phyloP scores from a whole-genome alignment of 2,329 filamentous ascomycete species.

The Magnaporthiopsis incrustans region DNA sequence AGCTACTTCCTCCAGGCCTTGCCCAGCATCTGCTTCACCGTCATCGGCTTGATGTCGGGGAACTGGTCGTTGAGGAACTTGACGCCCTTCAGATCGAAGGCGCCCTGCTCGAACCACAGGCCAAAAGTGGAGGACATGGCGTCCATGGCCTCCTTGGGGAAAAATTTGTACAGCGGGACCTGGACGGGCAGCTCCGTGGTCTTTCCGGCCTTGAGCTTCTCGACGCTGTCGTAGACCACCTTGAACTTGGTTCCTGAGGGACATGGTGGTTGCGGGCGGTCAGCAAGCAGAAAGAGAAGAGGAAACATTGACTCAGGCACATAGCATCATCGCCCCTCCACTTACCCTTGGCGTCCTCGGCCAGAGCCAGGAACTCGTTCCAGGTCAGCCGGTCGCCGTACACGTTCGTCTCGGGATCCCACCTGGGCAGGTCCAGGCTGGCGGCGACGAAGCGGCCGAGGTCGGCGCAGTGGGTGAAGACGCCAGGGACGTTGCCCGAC shows the following conservation, averaged over 20 bases:
- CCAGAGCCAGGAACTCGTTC: constrained; percentile 27
- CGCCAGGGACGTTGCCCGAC: constrained; percentile 32
- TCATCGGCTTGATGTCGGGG: constrained; percentile 11
- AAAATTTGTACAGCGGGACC: constrained; percentile 9
- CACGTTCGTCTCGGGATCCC: constrained; percentile 26
- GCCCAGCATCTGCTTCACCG: constrained; percentile 10
- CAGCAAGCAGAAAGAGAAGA: background rate
- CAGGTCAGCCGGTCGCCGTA: constrained; percentile 28
- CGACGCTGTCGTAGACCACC: constrained; percentile 23
- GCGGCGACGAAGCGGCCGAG: constrained; percentile 32
- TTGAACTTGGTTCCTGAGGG: constrained; percentile 22
- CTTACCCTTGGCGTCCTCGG: constrained; percentile 27
- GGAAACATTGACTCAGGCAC: no score
- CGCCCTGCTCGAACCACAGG: constrained; percentile 8
- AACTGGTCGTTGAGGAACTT: constrained; percentile 10
- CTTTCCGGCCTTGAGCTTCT: constrained; percentile 21
- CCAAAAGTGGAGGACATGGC: constrained; percentile 9
- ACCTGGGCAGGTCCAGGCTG: constrained; percentile 27
- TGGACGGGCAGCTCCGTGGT: constrained; percentile 19
- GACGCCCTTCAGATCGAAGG: constrained; percentile 9
- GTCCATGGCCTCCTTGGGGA: constrained; percentile 11
- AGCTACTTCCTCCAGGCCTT: constrained; percentile 7
- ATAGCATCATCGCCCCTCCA: no score
- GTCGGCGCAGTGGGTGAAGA: constrained; percentile 41
- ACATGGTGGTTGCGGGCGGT: background rate